These are phyloP conservation scores for Boletus subluridellus DNA, from an alignment of 1,284 basidiomycete species.

Conservation along the genomic window DNA sequence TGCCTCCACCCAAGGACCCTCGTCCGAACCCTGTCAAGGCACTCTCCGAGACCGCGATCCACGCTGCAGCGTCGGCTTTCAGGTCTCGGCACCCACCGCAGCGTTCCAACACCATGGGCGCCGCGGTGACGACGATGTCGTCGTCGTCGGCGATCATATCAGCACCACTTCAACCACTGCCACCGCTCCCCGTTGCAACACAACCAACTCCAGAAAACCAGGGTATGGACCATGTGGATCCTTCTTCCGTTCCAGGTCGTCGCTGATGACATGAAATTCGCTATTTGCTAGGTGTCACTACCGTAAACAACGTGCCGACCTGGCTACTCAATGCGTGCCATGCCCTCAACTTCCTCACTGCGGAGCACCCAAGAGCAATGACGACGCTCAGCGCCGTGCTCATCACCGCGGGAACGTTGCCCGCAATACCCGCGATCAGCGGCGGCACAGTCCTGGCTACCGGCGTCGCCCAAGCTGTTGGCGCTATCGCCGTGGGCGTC, in stretches of 20 bases:
- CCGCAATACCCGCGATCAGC: slow-evolving; percentile 62
- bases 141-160: slow-evolving; percentile 9
- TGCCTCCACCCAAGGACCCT: slow-evolving; percentile 31
- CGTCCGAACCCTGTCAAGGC: slow-evolving; percentile 35
- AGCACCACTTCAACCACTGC: slow-evolving; percentile 17
- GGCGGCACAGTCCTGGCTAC: slow-evolving; percentile 69
- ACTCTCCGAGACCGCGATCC: slow-evolving; percentile 31
- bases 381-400: slow-evolving; percentile 68
- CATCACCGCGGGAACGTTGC: slow-evolving; percentile 70
- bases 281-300: slow-evolving; percentile 40
- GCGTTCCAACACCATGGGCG: slow-evolving; percentile 31
- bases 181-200: slow-evolving; percentile 15
- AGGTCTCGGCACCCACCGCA: slow-evolving; percentile 27
- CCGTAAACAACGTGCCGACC: slow-evolving; percentile 58
- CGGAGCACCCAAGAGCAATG: slow-evolving; percentile 73
- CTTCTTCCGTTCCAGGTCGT: not conserved
- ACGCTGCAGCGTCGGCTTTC: slow-evolving; percentile 29
- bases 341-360: slow-evolving; percentile 67
- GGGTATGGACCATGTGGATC: slow-evolving; percentile 10
- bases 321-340: slow-evolving; percentile 73
- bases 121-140: slow-evolving; percentile 16
- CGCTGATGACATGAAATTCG: slow-evolving; percentile 1
- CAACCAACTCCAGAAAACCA: slow-evolving; percentile 17
- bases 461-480: slow-evolving; percentile 67
- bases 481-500: slow-evolving; percentile 69